Conservation (phyloP, 768 basidiomycete species). For the Pleurotus sapidus region DNA sequence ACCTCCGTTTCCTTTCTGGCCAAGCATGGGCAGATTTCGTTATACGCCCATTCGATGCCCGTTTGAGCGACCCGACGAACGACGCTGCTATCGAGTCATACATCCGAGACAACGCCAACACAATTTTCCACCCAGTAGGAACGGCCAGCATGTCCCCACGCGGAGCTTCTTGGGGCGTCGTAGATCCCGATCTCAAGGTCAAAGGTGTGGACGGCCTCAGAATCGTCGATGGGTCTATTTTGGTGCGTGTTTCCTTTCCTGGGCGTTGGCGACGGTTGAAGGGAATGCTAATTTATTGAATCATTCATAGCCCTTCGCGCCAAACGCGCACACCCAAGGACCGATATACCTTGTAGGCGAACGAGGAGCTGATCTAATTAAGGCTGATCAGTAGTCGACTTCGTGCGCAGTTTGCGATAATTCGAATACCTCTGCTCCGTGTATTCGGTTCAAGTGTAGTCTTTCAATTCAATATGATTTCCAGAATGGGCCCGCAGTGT, state of each 20-base stretch:
- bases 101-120: slow-evolving; percentile 21
- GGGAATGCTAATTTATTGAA: background rate
- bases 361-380: slow-evolving; percentile 26
- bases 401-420: too few species aligned
- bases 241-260: slow-evolving; percentile 20
- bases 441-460: too few species aligned
- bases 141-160: slow-evolving; percentile 30
- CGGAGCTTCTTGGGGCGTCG: slow-evolving; percentile 27
- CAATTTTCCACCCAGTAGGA: slow-evolving; percentile 30
- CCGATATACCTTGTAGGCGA: slow-evolving; percentile 24
- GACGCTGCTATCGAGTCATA: slow-evolving; percentile 27
- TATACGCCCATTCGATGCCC: slow-evolving; percentile 12
- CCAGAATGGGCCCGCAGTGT: too few species aligned
- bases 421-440: too few species aligned
- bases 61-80: slow-evolving; percentile 20
- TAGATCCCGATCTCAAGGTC: slow-evolving; percentile 34
- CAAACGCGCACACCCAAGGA: slow-evolving; percentile 23
- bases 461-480: too few species aligned
- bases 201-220: slow-evolving; percentile 33
- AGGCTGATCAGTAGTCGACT: background rate
- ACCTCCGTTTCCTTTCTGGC: slow-evolving; percentile 20
- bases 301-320: slow-evolving; percentile 18
- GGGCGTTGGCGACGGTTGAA: background rate
- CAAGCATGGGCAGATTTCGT: slow-evolving; percentile 24
- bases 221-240: slow-evolving; percentile 35